These are phyloP conservation scores for Penicillium sp. DNA, from an alignment of 2,329 filamentous ascomycete genomes.

Conservation along the genomic window DNA sequence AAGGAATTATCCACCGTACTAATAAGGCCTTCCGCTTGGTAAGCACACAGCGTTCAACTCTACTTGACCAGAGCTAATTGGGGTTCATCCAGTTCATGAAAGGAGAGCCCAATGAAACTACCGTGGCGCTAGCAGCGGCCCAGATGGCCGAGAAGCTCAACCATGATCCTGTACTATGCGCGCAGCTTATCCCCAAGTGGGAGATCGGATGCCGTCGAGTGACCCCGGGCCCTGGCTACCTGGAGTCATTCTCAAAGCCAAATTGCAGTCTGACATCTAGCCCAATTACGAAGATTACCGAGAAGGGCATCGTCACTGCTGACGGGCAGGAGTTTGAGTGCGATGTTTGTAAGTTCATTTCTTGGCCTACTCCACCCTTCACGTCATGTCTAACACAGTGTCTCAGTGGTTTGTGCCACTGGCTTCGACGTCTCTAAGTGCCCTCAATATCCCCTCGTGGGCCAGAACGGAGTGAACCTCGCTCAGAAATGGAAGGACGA, in stretches of 20 bases:
- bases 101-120: neutral
- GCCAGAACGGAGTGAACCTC: conserved; percentile 23
- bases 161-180: conserved; percentile 10
- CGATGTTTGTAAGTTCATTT: neutral
- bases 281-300: conserved; percentile 7
- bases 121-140: neutral
- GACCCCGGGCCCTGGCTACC: conserved; percentile 24
- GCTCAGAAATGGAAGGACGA: conserved; percentile 23
- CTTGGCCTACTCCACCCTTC: neutral
- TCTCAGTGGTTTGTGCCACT: conserved; percentile 33
- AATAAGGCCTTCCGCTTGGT: neutral
- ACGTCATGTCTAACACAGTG: neutral
- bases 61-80: neutral
- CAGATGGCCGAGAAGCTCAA: neutral
- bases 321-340: conserved; percentile 18
- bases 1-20: neutral
- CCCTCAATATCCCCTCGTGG: conserved; percentile 34
- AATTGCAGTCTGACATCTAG: conserved; percentile 9
- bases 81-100: neutral
- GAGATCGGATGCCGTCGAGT: conserved; percentile 23
- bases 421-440: conserved; percentile 40
- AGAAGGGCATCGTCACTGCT: conserved; percentile 14
- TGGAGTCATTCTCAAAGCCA: conserved; percentile 20
- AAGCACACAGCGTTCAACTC: neutral
- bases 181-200: conserved; percentile 23